phyloP scores from a whole-genome alignment of 139 green algal genomes.

The Nannochloris sp. region DNA sequence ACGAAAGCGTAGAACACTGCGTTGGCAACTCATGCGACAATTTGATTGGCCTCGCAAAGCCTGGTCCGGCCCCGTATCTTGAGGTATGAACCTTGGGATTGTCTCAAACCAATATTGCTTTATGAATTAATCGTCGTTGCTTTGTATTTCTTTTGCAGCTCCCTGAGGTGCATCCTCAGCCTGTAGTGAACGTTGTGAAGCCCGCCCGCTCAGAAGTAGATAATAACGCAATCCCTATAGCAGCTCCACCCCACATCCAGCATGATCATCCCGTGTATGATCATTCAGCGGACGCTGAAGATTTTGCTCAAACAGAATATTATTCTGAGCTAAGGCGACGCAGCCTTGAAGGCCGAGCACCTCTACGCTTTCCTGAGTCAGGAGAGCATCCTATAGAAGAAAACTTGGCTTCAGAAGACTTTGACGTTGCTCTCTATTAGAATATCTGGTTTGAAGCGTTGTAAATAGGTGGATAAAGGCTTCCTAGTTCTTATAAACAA shows the following conservation, averaged over 20 bases:
- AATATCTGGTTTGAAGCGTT: too few species aligned
- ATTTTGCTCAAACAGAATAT: not conserved
- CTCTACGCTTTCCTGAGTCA: not conserved
- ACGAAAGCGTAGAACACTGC: not conserved
- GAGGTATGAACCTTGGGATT: not conserved
- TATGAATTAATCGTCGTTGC: not conserved
- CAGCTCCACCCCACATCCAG: not conserved
- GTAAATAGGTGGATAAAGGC: too few species aligned
- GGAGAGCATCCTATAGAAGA: not conserved
- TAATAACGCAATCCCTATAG: not conserved
- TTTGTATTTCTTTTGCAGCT: not conserved
- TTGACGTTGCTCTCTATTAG: not conserved
- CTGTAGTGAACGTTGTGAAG: not conserved
- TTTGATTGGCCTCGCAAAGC: not conserved
- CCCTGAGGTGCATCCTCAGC: not conserved
- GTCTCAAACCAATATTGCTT: not conserved
- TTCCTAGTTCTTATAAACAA: not conserved
- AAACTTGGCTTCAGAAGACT: not conserved
- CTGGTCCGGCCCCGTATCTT: not conserved
- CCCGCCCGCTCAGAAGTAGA: not conserved
- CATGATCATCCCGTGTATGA: not conserved
- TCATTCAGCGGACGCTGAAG: not conserved
- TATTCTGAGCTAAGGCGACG: not conserved
- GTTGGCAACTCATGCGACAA: not conserved
- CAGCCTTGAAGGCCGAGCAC: not conserved